Conservation (phyloP, 345 rosid species). For the Gossypium ekmanianum region DNA sequence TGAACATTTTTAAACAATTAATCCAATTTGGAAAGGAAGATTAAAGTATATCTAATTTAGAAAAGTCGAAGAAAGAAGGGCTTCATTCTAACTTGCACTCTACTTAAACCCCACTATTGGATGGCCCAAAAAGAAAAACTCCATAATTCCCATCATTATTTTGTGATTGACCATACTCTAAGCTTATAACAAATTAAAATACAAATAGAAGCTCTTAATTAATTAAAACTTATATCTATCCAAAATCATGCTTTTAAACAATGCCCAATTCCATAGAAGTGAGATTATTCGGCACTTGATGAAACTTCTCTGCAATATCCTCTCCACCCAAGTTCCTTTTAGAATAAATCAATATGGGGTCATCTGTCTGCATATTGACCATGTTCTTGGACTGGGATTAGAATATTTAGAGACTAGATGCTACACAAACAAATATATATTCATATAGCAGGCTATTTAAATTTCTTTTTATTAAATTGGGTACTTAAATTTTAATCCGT, state of each 20-base stretch:
- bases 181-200: constrained; percentile 6
- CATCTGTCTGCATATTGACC: constrained; percentile 51
- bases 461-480: too few relatives aligned
- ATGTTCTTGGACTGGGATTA: constrained; percentile 43
- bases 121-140: neutral
- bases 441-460: too few relatives aligned
- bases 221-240: constrained; percentile 1
- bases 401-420: constrained; percentile 13
- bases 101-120: constrained; percentile 6
- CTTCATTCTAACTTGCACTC: constrained; percentile 26
- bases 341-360: constrained; percentile 2
- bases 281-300: constrained; percentile 43
- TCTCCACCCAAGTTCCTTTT: constrained; percentile 36
- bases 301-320: constrained; percentile 51
- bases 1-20: constrained; percentile 34
- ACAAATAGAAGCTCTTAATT: neutral
- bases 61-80: constrained; percentile 66
- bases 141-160: constrained; percentile 24
- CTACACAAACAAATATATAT: too few relatives aligned
- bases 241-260: constrained; percentile 23
- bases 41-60: constrained; percentile 22
- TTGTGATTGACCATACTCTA: constrained; percentile 36
- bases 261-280: constrained; percentile 29
- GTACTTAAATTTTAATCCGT: too few relatives aligned
- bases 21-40: constrained; percentile 37